Evolutionary conservation across 345 rosid genomes (phyloP), one percentile per base, ranked within the genome.

Genomic region (Orychophragmus violaceus): DNA sequence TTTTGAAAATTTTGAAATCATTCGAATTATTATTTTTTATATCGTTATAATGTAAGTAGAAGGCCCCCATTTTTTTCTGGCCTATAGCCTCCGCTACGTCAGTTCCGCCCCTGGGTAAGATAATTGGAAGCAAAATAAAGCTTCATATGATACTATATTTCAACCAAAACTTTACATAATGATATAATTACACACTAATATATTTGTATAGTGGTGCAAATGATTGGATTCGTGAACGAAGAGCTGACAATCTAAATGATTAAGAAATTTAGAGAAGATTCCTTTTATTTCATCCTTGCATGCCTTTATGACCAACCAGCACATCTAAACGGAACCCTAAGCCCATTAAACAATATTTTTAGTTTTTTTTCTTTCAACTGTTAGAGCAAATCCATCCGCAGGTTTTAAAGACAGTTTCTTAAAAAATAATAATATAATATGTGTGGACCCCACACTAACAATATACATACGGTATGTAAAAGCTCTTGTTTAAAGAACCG

Each of bases 281-380:
- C 72, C 35, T 66, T 66, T 74, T 52, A 60, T 66, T 66, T 59
- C 72, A 59, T 66, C 76, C 71, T 65, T 65, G 76, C 76, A 65
- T 65, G 71, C 76, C 59, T 35, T 32, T 62, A 33, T 62, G 30
- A 64, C 64, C 76, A 35, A 48, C 76, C 46, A 56, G 23, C 71
- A 65, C 76, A 65, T 51, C 68, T 52, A 13, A 59, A 73, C 30
- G 55, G 55, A 73, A 51, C 72, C 72, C 72, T 73, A 51, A 66
- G 0, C 42, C 17, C 50, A 59, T 12, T 60, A 32, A 41, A 41
- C 39, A 39, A 22, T 18, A 29, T 3, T 52, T 22, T 6, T 56
- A 48, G 5, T 18, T 5, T 14, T 55, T 49, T n/a, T 18, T 5
- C 11, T 55, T 54, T 64, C 55, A 49, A 62, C 51, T 4, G 37